phyloP scores from a whole-genome alignment of 306 rosid genomes.

The Morella rubra region DNA sequence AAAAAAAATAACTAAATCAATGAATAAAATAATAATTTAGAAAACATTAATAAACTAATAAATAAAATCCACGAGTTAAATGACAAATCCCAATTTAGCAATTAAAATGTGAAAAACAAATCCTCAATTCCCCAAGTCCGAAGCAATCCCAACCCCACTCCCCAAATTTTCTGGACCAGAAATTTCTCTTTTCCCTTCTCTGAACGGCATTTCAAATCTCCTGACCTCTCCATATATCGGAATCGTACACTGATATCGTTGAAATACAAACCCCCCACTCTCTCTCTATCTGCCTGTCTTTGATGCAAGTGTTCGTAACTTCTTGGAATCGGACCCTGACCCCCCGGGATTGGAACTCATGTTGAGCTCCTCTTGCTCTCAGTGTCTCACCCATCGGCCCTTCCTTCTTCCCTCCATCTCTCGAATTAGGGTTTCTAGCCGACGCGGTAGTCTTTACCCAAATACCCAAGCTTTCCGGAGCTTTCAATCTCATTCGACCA shows the following conservation, averaged over 20 bases:
- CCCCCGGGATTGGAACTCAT: slow-evolving; percentile 31
- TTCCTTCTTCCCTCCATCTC: slow-evolving; percentile 40
- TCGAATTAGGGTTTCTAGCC: slow-evolving; percentile 42
- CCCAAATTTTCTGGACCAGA: slow-evolving; percentile 4
- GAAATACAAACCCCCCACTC: neutral
- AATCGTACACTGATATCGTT: neutral
- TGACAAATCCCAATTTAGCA: neutral
- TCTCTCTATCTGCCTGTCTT: neutral
- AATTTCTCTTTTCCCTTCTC: neutral
- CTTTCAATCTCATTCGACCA: slow-evolving; percentile 48
- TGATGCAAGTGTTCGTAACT: slow-evolving; percentile 28
- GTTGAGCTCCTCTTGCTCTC: slow-evolving; percentile 62
- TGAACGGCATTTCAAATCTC: neutral
- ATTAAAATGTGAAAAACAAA: no score
- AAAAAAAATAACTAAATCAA: neutral
- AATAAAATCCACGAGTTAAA: neutral
- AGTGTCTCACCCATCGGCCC: slow-evolving; percentile 50
- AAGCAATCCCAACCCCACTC: neutral
- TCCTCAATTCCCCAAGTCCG: neutral
- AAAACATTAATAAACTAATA: neutral
- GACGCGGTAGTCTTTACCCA: slow-evolving; percentile 34
- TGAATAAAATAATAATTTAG: neutral
- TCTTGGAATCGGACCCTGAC: slow-evolving; percentile 8
- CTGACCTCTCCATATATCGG: neutral
- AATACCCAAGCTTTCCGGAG: slow-evolving; percentile 54